Percentiles rank a stretch among this genome's conserved stretches.
These are phyloP conservation scores for Cordyceps tenuipes DNA, from an alignment of 2,329 filamentous ascomycete genomes.

Conservation along the genomic window DNA sequence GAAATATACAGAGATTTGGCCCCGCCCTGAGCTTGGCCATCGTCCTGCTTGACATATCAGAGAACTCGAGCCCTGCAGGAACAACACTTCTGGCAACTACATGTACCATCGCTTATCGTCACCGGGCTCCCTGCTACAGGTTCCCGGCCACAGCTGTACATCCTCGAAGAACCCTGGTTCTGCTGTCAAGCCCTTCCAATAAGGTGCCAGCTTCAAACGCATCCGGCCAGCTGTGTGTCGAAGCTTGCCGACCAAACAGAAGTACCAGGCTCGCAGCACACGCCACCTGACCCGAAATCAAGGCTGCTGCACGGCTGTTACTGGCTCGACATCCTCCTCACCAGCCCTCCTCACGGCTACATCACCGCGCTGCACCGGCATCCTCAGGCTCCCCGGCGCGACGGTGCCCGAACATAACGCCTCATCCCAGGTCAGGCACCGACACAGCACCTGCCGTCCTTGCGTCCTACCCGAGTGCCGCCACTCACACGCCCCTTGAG, in stretches of 20 bases:
- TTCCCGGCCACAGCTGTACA: background rate
- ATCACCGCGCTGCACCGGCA: background rate
- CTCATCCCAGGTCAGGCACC: background rate
- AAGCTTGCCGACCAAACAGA: background rate
- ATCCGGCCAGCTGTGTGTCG: background rate
- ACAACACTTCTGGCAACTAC: background rate
- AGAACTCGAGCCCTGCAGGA: background rate
- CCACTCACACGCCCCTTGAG: conserved; percentile 5
- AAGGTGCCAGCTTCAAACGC: background rate
- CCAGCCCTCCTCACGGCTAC: background rate
- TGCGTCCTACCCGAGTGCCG: conserved; percentile 2
- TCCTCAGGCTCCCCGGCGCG: background rate
- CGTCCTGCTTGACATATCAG: background rate
- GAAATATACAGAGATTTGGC: background rate
- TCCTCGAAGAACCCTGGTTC: background rate
- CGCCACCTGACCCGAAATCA: conserved; percentile 1
- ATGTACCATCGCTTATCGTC: background rate
- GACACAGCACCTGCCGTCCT: background rate
- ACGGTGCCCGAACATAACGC: conserved; percentile 1
- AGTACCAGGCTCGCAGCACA: background rate
- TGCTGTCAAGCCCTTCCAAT: background rate
- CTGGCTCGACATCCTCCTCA: background rate
- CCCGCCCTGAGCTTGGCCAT: background rate
- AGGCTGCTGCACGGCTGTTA: background rate
- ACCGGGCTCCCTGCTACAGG: background rate